phyloP scores from a whole-genome alignment of 805 yeast genomes.

The Pichia cephalocereana region DNA sequence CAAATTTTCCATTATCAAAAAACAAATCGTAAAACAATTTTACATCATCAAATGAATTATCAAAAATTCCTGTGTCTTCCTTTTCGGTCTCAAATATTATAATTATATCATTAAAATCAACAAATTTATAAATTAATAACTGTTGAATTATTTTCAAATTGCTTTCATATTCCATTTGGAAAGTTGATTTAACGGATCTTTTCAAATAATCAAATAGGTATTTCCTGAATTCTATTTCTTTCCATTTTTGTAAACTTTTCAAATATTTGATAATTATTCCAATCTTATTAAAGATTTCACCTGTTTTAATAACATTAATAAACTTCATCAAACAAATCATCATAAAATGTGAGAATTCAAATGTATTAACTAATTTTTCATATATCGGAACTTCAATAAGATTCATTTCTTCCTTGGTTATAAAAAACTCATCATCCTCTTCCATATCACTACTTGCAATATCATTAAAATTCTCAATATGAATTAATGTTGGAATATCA shows the following conservation, averaged over 20 bases:
- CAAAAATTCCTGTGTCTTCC: background rate
- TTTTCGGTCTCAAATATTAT: conserved; percentile 18
- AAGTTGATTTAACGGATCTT: conserved; percentile 22
- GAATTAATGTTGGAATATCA: background rate
- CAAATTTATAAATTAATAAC: conserved; percentile 29
- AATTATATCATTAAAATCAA: conserved; percentile 26
- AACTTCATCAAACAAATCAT: conserved; percentile 20
- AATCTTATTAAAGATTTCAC: conserved; percentile 10
- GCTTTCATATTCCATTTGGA: conserved; percentile 27
- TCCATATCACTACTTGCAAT: background rate
- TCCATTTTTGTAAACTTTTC: conserved; percentile 31
- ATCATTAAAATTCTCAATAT: background rate
- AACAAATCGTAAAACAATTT: conserved; percentile 19
- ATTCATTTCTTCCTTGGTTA: conserved; percentile 5
- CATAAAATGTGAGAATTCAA: conserved; percentile 23
- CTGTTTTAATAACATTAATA: conserved; percentile 17
- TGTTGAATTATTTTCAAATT: conserved; percentile 29
- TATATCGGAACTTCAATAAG: conserved; percentile 20
- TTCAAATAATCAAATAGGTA: conserved; percentile 18
- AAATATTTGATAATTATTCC: conserved; percentile 11
- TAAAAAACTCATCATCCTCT: background rate
- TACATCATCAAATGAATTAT: background rate
- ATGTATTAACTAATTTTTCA: conserved; percentile 23
- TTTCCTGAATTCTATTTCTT: conserved; percentile 22
- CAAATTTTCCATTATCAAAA: conserved; percentile 11